Percentiles rank a stretch among this genome's conserved stretches.
Evolutionary conservation across 169 alveolate genomes (phyloP).

Genomic region (Eimeria tenella): DNA sequence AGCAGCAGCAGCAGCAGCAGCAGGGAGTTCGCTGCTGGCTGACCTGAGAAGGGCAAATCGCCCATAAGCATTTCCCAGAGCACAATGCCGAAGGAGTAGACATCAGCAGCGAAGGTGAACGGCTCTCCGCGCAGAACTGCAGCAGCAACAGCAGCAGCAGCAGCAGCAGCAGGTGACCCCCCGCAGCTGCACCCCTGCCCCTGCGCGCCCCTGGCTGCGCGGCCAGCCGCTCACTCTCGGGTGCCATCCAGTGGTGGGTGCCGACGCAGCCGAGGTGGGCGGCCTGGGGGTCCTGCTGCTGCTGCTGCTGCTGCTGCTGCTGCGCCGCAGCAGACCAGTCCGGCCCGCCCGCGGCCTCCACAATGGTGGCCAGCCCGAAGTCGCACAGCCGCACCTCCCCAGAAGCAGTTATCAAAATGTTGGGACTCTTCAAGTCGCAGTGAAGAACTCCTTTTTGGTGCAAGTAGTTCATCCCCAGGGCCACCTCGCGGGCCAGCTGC

Average conservation of each 20-base stretch:
- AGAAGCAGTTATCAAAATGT: constrained; percentile 91
- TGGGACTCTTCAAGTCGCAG: constrained; percentile 91
- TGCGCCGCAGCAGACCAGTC: constrained; percentile 53
- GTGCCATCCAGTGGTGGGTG: constrained; percentile 94
- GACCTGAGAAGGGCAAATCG: constrained; percentile 83
- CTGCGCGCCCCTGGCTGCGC: background rate
- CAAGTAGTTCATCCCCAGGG: constrained; percentile 87
- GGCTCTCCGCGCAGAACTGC: constrained; percentile 88
- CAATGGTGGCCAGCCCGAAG: constrained; percentile 92
- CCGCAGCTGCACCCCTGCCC: background rate
- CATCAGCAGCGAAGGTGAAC: constrained; percentile 88
- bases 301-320: constrained; percentile 63
- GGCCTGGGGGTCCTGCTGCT: constrained; percentile 32
- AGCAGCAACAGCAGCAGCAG: background rate
- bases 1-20: background rate
- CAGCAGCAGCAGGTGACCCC: background rate
- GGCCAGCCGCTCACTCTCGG: constrained; percentile 80
- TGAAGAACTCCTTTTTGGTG: constrained; percentile 87
- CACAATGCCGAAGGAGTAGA: constrained; percentile 88
- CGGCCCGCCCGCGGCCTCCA: constrained; percentile 58
- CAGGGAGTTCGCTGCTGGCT: background rate
- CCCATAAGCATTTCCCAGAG: constrained; percentile 90
- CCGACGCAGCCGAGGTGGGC: constrained; percentile 87
- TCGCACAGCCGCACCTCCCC: constrained; percentile 94
- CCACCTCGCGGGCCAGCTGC: constrained; percentile 86